phyloP scores from a whole-genome alignment of 164 flowering plant species.

The Amborella trichopoda region DNA sequence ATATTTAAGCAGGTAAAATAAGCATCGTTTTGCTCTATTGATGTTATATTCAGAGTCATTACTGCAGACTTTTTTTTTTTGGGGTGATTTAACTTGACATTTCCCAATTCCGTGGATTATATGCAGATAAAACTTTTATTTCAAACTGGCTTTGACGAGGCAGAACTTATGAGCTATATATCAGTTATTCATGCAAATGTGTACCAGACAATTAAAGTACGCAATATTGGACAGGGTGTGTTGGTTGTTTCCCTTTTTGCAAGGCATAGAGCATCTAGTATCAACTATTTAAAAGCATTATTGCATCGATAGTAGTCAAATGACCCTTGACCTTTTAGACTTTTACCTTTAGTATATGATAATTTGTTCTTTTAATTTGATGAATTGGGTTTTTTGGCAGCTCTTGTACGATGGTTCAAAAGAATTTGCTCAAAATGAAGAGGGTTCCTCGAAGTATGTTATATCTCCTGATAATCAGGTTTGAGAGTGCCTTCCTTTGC shows the following conservation, averaged over 20 bases:
- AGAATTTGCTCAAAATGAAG: constrained; percentile 74
- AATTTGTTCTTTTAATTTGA: no score
- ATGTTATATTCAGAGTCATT: no score
- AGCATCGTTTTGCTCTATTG: background rate
- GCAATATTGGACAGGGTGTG: constrained; percentile 85
- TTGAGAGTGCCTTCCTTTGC: constrained; percentile 7
- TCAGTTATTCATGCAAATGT: constrained; percentile 94
- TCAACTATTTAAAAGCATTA: constrained; percentile 3
- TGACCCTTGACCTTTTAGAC: no score
- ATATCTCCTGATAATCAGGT: constrained; percentile 80
- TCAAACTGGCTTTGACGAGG: constrained; percentile 93
- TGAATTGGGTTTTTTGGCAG: constrained; percentile 41
- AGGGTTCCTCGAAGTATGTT: constrained; percentile 49
- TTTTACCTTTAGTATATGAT: no score
- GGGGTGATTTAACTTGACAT: no score
- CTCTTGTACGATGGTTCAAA: constrained; percentile 76
- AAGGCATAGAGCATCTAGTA: constrained; percentile 9
- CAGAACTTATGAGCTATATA: constrained; percentile 74
- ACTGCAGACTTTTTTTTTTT: no score
- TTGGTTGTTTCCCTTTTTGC: constrained; percentile 63
- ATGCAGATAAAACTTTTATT: constrained; percentile 90
- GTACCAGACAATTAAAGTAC: constrained; percentile 99
- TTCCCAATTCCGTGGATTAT: no score
- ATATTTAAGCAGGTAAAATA: constrained; percentile 89
- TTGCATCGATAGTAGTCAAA: no score